Conservation (phyloP, 2,329 filamentous ascomycete species). For the Exutisphaerella laricina region DNA sequence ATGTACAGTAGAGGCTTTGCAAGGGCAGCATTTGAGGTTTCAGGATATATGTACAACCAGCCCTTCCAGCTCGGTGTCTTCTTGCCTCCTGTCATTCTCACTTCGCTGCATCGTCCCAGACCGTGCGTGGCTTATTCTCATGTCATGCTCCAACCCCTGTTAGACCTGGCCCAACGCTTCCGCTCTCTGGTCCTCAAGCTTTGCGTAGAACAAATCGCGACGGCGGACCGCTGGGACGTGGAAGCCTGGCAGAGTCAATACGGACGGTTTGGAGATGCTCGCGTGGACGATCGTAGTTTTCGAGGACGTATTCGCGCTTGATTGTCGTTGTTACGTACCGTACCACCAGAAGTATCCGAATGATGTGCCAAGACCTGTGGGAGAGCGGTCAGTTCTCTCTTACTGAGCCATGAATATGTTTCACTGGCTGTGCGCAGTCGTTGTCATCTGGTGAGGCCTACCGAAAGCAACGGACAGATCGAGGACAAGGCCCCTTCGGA, state of each 20-base stretch:
- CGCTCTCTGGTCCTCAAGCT: conserved; percentile 58
- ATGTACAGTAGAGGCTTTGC: no score
- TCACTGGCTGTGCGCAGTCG: no score
- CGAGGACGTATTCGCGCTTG: conserved; percentile 1
- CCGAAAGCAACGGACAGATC: conserved; percentile 62
- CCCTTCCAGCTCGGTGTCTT: no score
- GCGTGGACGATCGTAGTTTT: conserved; percentile 4
- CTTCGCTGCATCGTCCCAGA: no score
- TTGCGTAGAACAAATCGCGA: conserved; percentile 59
- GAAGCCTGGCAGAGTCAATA: conserved; percentile 44
- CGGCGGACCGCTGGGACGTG: conserved; percentile 59
- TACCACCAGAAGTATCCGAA: conserved; percentile 65
- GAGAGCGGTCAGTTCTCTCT: conserved; percentile 2
- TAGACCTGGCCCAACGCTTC: conserved; percentile 39
- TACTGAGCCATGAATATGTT: no score
- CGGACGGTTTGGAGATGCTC: not conserved
- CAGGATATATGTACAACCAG: no score
- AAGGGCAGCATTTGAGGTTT: no score
- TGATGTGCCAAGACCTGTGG: conserved; percentile 55
- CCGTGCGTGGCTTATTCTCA: no score
- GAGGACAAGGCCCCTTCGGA: conserved; percentile 60
- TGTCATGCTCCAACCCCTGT: no score
- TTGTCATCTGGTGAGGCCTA: no score
- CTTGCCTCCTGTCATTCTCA: conserved; percentile 4
- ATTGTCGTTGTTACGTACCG: conserved; percentile 41